Evolutionary conservation across 176 grass and related monocot genomes (phyloP), one percentile per base, ranked within the genome.

Genomic region (Carex littledalei): DNA sequence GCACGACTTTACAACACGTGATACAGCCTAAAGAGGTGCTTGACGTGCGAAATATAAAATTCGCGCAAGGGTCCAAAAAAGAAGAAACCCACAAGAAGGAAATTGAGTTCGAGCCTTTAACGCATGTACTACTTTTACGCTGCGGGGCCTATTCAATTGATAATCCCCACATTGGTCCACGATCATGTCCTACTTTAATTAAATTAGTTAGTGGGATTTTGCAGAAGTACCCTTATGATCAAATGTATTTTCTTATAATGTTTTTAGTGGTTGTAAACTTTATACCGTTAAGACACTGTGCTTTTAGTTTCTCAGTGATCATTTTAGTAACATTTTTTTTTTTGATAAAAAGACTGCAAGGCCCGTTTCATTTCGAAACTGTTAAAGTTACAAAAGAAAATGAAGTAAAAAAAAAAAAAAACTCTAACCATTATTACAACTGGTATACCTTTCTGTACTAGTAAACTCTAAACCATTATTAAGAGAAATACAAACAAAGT

Each of bases 1-100:
- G 75, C 14, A 74, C 75, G 37, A 65, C 89, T 88, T 84, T 84
- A 73, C 88, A 85, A 60, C 88, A 90, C 81, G 86, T 90, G 93
- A 92, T 78, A 24, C 47, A 85, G 64, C 90, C 88, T 78, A 90
- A 90, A 90, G 26, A 80, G 86, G 90, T 92, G 88, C 93, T 86
- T 89, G 88, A 61, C 90, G 88, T 92, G 90, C 71, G 56, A 50
- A 72, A 65, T 83, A 66, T 82, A 92, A 83, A 90, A 79, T 53
- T 68, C 26, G 11, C 50, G 10, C 77, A 85, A 87, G 78, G 69
- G 43, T 56, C 81, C 82, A 84, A 84, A 79, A 88, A 47, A 91
- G 85, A 90, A 90, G 72, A 35, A 81, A 65, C 31, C 59, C 58
- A 56, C 63, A 61, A 74, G 24, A 82, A 45, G 68, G 16, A 81